phyloP scores from a whole-genome alignment of 2,329 filamentous ascomycete genomes.

The Pseudogymnoascus sp. region DNA sequence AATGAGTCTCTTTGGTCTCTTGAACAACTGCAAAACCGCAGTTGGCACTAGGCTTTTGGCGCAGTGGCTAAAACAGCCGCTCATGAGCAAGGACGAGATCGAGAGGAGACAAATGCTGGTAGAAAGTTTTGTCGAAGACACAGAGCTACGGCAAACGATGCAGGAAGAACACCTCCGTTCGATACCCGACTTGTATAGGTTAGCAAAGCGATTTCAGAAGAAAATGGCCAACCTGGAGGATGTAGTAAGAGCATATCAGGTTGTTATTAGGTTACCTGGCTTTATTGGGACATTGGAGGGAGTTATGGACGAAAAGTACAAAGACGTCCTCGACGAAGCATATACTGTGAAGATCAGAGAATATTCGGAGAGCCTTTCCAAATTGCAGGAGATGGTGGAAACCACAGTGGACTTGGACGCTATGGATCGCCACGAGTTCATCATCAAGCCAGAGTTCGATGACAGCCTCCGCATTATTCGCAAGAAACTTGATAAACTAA shows the following conservation, averaged over 20 bases:
- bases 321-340: conserved; percentile 72
- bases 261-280: conserved; percentile 81
- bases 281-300: conserved; percentile 83
- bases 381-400: conserved; percentile 95
- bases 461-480: conserved; percentile 79
- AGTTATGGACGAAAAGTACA: conserved; percentile 92
- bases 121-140: conserved; percentile 88
- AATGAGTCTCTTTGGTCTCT: conserved; percentile 88
- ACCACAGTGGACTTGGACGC: conserved; percentile 94
- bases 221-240: conserved; percentile 88
- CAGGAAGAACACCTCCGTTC: conserved; percentile 91
- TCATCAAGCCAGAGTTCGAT: conserved; percentile 98
- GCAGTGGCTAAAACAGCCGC: conserved; percentile 94
- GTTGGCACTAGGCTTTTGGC: conserved; percentile 81
- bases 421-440: conserved; percentile 93
- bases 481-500: conserved; percentile 79
- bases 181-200: conserved; percentile 85
- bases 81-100: conserved; percentile 86
- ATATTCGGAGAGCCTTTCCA: conserved; percentile 68
- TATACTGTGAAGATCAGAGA: conserved; percentile 79
- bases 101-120: conserved; percentile 88
- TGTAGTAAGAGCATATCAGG: conserved; percentile 90
- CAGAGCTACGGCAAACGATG: conserved; percentile 86
- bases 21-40: conserved; percentile 97
- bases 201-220: conserved; percentile 91